Percentiles rank a stretch among this genome's conserved stretches.
Evolutionary conservation across 352 stramenopile species (phyloP).

Genomic region (Peronospora tabacina): DNA sequence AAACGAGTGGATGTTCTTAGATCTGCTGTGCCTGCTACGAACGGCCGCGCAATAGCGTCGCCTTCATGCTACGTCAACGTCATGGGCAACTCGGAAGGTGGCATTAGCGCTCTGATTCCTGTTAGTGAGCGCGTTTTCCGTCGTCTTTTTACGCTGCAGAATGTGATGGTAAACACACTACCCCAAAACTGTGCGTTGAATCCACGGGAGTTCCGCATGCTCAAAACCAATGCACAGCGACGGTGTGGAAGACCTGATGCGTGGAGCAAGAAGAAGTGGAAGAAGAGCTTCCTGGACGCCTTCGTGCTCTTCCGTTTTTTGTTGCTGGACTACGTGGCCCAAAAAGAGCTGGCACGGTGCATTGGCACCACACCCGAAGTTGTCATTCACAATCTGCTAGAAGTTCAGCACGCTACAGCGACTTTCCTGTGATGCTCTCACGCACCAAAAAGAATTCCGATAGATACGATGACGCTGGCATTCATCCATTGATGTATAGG

Average conservation of each 20-base stretch:
- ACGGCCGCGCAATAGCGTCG: constrained; percentile 9
- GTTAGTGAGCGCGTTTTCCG: constrained; percentile 78
- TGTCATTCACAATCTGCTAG: constrained; percentile 82
- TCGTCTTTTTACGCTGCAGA: constrained; percentile 82
- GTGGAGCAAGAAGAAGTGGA: constrained; percentile 86
- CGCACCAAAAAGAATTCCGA: too few species aligned
- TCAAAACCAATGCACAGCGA: constrained; percentile 61
- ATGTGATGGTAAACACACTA: constrained; percentile 86
- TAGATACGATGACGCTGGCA: too few species aligned
- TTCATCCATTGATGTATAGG: too few species aligned
- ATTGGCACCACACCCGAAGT: constrained; percentile 86
- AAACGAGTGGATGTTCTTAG: constrained; percentile 43
- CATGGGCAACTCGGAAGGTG: constrained; percentile 73
- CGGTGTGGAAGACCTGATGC: constrained; percentile 58
- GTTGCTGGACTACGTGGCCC: constrained; percentile 76
- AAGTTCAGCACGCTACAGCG: constrained; percentile 68
- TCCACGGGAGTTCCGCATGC: constrained; percentile 72
- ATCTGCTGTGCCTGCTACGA: constrained; percentile 5
- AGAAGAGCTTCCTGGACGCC: constrained; percentile 82
- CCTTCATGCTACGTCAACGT: constrained; percentile 60
- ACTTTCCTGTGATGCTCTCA: constrained; percentile 47
- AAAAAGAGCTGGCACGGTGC: constrained; percentile 82
- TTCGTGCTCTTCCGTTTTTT: constrained; percentile 78
- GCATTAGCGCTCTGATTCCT: constrained; percentile 63
- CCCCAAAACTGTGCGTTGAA: constrained; percentile 83